Base-by-base conservation (phyloP, 306 rosid species). In the Cucurbita moschata region DNA sequence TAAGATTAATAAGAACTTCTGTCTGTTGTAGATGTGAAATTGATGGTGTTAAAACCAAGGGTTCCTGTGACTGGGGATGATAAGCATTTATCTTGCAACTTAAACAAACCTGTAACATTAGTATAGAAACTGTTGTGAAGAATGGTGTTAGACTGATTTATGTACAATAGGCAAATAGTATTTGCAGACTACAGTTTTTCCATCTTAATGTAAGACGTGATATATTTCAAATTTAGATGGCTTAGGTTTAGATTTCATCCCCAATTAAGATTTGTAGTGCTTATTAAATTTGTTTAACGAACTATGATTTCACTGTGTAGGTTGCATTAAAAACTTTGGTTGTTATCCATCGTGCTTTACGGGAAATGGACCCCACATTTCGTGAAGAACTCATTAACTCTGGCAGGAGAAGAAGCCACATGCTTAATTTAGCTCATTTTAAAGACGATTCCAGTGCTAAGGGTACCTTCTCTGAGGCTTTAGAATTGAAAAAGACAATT, bases 291-390 rank as follows among this genome's bases (percentile, higher is more conserved):
- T 61, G 69, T 46, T 77, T 77, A 50, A 60, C 74, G 61, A 44
- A 64, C 75, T 75, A 63, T 81, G 79, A 66, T 63, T 78, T 83
- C 75, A 47, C 63, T 79, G 56, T 63, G 61, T 74, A 95, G 99
- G 99, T 95, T 81, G 99, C 99, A 38, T 68, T 89, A 82, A 95
- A 95, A 83, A 91, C 99, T 72, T 85, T 95, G 56, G 75, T 91
- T 55, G 96, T 95, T 72, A 95, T 95, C 79, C 99, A 95, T 78
- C 99, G 99, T 73, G 99, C 99, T 85, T 55, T 95, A 76, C 88
- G 97, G 88, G 99, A 95, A 82, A 97, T 95, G 80, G 99, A 95
- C 77, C 97, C 97, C 23, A 91, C 99, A 55, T 95, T 95, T 85
- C 96, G 88, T 26, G 99, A 95, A 83, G 99, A 95, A 79, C 92